Evolutionary conservation across 2,329 filamentous ascomycete genomes (phyloP).

Genomic region (Exophiala xenobiotica): DNA sequence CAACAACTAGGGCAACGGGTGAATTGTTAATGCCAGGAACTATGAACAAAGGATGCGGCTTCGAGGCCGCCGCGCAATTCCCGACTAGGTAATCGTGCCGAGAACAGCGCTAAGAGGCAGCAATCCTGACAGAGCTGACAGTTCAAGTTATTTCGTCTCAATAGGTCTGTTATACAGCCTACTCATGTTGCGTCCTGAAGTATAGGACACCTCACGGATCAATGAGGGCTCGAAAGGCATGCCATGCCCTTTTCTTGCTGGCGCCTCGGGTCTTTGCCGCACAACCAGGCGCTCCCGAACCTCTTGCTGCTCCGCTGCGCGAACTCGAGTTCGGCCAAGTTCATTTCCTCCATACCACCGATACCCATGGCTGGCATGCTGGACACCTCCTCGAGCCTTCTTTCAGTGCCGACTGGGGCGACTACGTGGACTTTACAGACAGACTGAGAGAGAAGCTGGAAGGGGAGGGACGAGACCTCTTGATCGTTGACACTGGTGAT

Average conservation of each 20-base stretch:
- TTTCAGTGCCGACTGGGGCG: constrained; percentile 95
- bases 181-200: no score
- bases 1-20: no score
- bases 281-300: constrained; percentile 78
- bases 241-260: constrained; percentile 13
- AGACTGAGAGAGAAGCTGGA: constrained; percentile 80
- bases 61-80: no score
- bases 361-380: constrained; percentile 93
- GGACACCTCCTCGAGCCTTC: constrained; percentile 92
- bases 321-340: constrained; percentile 88
- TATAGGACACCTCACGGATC: no score
- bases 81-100: no score
- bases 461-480: constrained; percentile 72
- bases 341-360: constrained; percentile 95
- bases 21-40: no score
- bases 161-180: no score
- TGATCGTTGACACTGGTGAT: constrained; percentile 96
- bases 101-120: no score
- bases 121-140: no score
- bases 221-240: neutral
- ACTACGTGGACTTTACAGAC: constrained; percentile 89
- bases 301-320: constrained; percentile 77
- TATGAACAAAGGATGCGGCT: no score
- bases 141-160: no score
- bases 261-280: constrained; percentile 45